Conservation (phyloP, 148 eudicot species). For the Persicaria maculosa region DNA sequence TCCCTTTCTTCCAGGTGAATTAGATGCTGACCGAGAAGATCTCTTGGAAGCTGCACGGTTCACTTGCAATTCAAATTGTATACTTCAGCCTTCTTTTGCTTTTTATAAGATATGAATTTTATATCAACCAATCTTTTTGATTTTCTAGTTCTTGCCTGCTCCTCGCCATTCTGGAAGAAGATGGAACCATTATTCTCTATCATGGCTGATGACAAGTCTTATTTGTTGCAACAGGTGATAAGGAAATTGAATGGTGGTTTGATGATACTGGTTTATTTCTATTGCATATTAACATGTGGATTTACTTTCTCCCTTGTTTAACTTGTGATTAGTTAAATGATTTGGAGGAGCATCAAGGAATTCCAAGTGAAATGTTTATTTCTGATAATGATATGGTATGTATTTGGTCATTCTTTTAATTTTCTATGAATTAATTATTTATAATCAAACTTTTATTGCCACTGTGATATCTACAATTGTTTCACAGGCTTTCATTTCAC, state of each 20-base stretch:
- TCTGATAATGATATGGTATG: slow-evolving; percentile 14
- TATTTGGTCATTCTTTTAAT: neutral
- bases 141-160: slow-evolving; percentile 57
- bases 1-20: slow-evolving; percentile 48
- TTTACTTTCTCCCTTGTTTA: slow-evolving; percentile 6
- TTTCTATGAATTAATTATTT: neutral
- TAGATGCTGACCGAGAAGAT: slow-evolving; percentile 86
- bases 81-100: slow-evolving; percentile 17
- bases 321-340: slow-evolving; percentile 40
- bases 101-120: slow-evolving; percentile 3
- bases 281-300: neutral
- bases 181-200: slow-evolving; percentile 53
- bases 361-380: slow-evolving; percentile 24
- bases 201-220: slow-evolving; percentile 45
- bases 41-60: slow-evolving; percentile 60
- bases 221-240: slow-evolving; percentile 59
- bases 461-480: neutral
- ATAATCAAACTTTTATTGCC: neutral
- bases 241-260: neutral
- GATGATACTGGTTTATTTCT: neutral
- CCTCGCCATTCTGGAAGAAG: slow-evolving; percentile 78
- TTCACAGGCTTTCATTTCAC: neutral
- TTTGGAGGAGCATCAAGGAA: slow-evolving; percentile 37
- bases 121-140: slow-evolving; percentile 1
- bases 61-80: slow-evolving; percentile 65